phyloP scores from a whole-genome alignment of 495 filamentous ascomycete species.

The Entonaema liquescens region DNA sequence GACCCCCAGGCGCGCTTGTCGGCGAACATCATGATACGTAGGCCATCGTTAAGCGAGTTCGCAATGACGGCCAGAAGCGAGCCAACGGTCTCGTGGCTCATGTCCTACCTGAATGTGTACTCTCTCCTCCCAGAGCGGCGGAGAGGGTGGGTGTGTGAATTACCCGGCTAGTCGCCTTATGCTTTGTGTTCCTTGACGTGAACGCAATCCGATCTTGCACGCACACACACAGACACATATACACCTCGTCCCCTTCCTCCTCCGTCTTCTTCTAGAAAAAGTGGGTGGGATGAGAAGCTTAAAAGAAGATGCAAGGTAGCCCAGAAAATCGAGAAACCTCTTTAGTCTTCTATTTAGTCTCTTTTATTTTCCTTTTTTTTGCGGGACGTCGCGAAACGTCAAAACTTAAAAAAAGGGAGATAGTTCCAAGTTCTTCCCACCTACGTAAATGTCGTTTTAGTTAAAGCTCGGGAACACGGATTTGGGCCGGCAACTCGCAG shows the following conservation, averaged over 20 bases:
- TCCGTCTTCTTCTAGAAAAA: background rate
- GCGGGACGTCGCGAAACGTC: background rate
- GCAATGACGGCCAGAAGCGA: slow-evolving; percentile 59
- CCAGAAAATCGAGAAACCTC: background rate
- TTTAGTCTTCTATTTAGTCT: background rate
- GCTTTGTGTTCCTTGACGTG: background rate
- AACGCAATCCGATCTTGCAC: background rate
- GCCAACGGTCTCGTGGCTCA: slow-evolving; percentile 57
- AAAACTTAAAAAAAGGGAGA: background rate
- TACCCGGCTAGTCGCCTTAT: background rate
- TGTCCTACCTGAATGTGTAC: slow-evolving; percentile 30
- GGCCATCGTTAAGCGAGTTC: slow-evolving; percentile 52
- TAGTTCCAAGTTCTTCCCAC: background rate
- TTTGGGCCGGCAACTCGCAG: background rate
- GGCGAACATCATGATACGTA: slow-evolving; percentile 58
- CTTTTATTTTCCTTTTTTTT: background rate
- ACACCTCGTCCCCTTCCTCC: slow-evolving; percentile 2
- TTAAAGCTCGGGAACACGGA: background rate
- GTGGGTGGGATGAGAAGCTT: background rate
- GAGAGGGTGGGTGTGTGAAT: background rate
- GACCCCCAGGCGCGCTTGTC: slow-evolving; percentile 60
- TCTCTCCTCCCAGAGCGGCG: slow-evolving; percentile 7
- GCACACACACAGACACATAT: too few species aligned
- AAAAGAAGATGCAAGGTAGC: background rate
- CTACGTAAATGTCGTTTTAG: background rate